Evolutionary conservation across 768 basidiomycete species (phyloP), one percentile per base, ranked within the genome.

Genomic region (Leccinum olivaceopallidum): DNA sequence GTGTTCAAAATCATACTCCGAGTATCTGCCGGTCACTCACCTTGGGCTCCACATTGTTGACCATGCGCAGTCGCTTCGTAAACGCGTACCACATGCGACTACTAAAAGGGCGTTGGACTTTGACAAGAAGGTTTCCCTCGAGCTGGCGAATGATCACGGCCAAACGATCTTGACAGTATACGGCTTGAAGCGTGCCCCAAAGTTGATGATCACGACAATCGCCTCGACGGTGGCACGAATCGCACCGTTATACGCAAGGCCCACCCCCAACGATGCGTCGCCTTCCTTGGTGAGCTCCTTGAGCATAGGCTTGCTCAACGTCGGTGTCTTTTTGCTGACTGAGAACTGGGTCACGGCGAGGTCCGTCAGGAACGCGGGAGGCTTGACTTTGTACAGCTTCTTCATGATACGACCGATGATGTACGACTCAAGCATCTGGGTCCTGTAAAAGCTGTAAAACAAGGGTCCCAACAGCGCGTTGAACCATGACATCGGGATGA

Each of bases 401-500:
- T 92, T 93, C 89, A 96, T 97, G 56, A 98, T 80, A 39, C 90
- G 85, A 44, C 83, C 82, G 64, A 96, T 90, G 76, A 98, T 93
- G 70, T 87, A 89, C 26, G 85, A 79, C 71, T 98, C 96, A 57
- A 98, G 79, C 30, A 77, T 77, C 55, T 88, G 83, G 1, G 95
- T 99, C 57, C 85, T 85, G 77, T 97, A 96, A 70, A 91, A 86
- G 65, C 89, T 89, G 77, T 96, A 92, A 79, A 98, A 98, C 13
- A 98, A 70, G 22, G 95, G 88, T 4, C 95, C 97, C 61, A 98
- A 76, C 57, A 98, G 78, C 0, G 94, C 97, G 69, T 98, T 99
- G 53, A 98, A 78, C 97, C 97, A 99, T 5, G 95, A 88, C 85
- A 95, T 94, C 3, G 95, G 95, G 60, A 98, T 95, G 62, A 95